Evolutionary conservation across 139 green algal genomes (phyloP), one percentile per base, ranked within the genome.

Genomic region (Coelastrella sp.): DNA sequence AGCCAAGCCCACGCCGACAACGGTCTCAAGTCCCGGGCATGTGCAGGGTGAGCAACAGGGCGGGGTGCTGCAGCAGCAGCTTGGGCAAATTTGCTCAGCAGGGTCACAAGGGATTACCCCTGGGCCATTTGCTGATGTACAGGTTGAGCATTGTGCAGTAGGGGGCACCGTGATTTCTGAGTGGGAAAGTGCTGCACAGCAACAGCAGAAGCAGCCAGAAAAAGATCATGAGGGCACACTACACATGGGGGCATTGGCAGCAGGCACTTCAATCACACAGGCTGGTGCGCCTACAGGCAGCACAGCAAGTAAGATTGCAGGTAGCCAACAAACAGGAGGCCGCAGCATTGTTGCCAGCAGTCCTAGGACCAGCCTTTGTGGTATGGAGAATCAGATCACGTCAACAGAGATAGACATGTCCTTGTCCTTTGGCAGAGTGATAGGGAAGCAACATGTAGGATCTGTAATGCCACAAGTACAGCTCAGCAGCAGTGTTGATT

Each of bases 161-260:
- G 25, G 49, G 25, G 24, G 7, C 14, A 22, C 85, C 78, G 1
- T 49, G 35, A 49, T 49, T 49, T 1, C 35, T 49, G 35, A 49
- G 35, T 49, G 35, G 35, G 35, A 49, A 49, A 49, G 35, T 49
- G 35, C 35, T 49, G 35, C 35, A 75, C 85, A 90, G 72, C 85
- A 84, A 27, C 57, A 84, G 65, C 65, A 80, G 85, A 70, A 90
- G 49, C 58, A 84, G 85, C 49, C 72, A 59, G 6, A 58, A 85
- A 10, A 60, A 49, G n/a, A 35, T 56, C 57, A 11, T 70, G 56
- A 14, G 12, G 63, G 12, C 63, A 70, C 63, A 70, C 12, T 17
- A 70, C 12, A 14, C 12, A 70, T 70, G 63, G 63, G 63, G 12
- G 63, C 63, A 15, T 70, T 24, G 15, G 57, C 80, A 73, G 56